Percentiles rank a stretch among this genome's conserved stretches.
phyloP scores from a whole-genome alignment of 768 basidiomycete species.

The Exidia glandulosa region DNA sequence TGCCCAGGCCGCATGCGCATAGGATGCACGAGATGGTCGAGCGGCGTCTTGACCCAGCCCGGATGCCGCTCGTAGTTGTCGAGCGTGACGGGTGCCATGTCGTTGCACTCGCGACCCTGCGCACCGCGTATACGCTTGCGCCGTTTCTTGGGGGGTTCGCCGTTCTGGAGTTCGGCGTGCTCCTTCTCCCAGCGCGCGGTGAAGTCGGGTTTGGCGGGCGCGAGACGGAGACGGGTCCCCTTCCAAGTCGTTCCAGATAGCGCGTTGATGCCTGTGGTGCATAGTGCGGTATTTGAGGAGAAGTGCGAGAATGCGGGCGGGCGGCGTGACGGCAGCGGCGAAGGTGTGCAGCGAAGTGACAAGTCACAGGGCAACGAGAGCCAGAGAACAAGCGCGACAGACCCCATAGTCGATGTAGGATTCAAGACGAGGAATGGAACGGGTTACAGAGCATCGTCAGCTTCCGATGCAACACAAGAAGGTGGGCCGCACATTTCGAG shows the following conservation, averaged over 20 bases:
- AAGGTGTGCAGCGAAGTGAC: not conserved
- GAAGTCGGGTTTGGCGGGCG: conserved; percentile 74
- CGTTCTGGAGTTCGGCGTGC: conserved; percentile 14
- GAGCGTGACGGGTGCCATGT: conserved; percentile 55
- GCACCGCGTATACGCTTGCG: conserved; percentile 14
- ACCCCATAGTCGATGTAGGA: no score
- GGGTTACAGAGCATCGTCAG: no score
- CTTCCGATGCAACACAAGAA: no score
- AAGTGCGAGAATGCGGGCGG: no score
- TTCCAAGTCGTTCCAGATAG: conserved; percentile 81
- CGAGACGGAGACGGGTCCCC: conserved; percentile 72
- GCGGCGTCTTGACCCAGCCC: conserved; percentile 63
- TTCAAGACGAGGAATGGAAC: no score
- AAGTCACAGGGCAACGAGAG: not conserved
- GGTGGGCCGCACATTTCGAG: conserved; percentile 43
- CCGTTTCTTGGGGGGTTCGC: conserved; percentile 1
- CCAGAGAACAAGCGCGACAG: not conserved
- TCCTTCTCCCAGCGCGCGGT: conserved; percentile 40
- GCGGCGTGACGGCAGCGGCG: no score
- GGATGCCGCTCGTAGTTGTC: conserved; percentile 26
- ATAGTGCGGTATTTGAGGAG: not conserved
- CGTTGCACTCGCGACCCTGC: conserved; percentile 35
- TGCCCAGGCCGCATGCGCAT: conserved; percentile 59
- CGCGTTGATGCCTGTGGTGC: conserved; percentile 48
- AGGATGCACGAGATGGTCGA: conserved; percentile 54